Evolutionary conservation across 139 green algal species (phyloP), one percentile per base, ranked within the genome.

Genomic region (Closterium sp.): DNA sequence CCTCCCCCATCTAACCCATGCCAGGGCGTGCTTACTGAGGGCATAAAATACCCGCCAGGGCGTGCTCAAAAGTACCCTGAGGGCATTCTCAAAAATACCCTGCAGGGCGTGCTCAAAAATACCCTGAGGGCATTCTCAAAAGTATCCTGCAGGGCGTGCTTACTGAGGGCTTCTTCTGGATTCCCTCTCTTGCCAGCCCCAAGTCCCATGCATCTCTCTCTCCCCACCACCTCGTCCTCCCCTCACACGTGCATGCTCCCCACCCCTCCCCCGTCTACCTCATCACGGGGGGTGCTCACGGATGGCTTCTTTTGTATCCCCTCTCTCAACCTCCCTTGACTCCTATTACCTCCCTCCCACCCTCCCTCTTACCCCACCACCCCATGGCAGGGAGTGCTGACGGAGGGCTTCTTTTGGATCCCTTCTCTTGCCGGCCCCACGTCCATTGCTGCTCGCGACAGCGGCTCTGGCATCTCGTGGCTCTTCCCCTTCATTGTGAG

Each of bases 291-390:
- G 4, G 92, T 98, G 62, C 94, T 98, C n/a, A 97, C 93, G 13
- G 97, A 97, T 85, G 97, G 97, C 7, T 99, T 98, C 94, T 99
- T 98, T 94, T 99, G 96, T 96, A 98, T 99, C 89, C 97, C 97
- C 21, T 98, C 96, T 13, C 94, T 99, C 70, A 97, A n/a, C n/a
- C n/a, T n/a, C n/a, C n/a, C 95, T 4, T 97, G 97, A 0, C 97
- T 97, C 31, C 97, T 96, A 42, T 97, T 10, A 70, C 50, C 4
- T 21, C 50, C 11, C 50, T 24, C 50, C 50, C 50, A 5, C 50
- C 0, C 50, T 21, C 17, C 50, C 4, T 10, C 17, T 70, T 17
- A 7, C 50, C 50, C 9, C 34, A 4, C n/a, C 27, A n/a, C 27
- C 27, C 28, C 87, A 5, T 95, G 97, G 32, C 97, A 99, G 92